A percentile compares a stretch with the other conserved stretches of the same genome.
Evolutionary conservation across 495 filamentous ascomycete genomes (phyloP).

Genomic region (Aspergillus incahuasiensis): DNA sequence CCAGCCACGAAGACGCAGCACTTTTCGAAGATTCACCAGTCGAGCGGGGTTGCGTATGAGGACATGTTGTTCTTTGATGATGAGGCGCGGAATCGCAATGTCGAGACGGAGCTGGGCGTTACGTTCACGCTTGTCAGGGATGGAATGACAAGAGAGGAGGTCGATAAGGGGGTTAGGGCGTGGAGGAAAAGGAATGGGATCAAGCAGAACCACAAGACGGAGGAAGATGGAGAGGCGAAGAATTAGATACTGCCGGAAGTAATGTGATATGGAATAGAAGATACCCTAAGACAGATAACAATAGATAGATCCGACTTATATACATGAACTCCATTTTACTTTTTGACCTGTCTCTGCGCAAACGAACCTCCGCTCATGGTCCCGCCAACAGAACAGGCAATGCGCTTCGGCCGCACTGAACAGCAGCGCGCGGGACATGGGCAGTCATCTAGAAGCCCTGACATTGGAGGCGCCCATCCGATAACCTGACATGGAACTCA

Average conservation of each 20-base stretch:
- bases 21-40: slow-evolving; percentile 65
- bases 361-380: background rate
- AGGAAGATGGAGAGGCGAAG: background rate
- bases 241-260: background rate
- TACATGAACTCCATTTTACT: background rate
- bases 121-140: slow-evolving; percentile 75
- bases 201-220: slow-evolving; percentile 16
- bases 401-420: too few relatives aligned
- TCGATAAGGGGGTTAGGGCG: slow-evolving; percentile 72
- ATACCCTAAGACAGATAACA: background rate
- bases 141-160: slow-evolving; percentile 72
- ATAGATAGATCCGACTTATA: background rate
- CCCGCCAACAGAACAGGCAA: too few relatives aligned
- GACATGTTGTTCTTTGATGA: slow-evolving; percentile 99
- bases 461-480: too few relatives aligned
- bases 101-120: slow-evolving; percentile 74
- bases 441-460: too few relatives aligned
- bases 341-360: too few relatives aligned
- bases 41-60: slow-evolving; percentile 57
- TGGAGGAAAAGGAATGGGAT: slow-evolving; percentile 74
- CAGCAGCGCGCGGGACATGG: too few relatives aligned
- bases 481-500: too few relatives aligned
- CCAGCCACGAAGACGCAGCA: slow-evolving; percentile 82
- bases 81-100: slow-evolving; percentile 80
- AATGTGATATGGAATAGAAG: background rate